Evolutionary conservation across 108 stramenopile genomes (phyloP).

Genomic region (Pseudonitzschia multistriata): DNA sequence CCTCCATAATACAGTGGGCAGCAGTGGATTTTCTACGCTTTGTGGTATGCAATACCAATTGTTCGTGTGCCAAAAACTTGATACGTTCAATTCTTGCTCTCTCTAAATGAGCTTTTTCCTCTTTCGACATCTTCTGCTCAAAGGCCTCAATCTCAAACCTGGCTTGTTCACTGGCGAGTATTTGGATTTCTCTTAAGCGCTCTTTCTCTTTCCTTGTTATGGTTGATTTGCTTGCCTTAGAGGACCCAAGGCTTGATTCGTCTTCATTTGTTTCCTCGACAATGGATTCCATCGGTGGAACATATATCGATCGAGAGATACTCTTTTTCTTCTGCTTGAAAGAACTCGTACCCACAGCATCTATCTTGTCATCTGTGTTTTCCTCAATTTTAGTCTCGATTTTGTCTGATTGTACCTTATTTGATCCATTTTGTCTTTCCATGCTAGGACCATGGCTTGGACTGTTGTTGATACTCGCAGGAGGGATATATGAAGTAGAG

Average conservation of each 20-base stretch:
- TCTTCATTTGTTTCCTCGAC: background rate
- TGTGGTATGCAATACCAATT: too few relatives aligned
- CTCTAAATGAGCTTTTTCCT: background rate
- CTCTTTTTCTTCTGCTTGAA: background rate
- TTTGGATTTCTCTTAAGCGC: background rate
- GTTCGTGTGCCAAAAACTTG: too few relatives aligned
- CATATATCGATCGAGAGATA: background rate
- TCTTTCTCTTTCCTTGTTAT: background rate
- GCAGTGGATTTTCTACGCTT: too few relatives aligned
- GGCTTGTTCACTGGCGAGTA: background rate
- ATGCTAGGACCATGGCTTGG: background rate
- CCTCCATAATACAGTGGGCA: too few relatives aligned
- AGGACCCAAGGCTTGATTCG: background rate
- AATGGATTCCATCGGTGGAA: background rate
- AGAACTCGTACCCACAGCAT: too few relatives aligned
- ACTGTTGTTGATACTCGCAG: background rate
- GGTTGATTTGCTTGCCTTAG: background rate
- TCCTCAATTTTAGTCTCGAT: background rate
- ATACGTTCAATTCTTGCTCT: too few relatives aligned
- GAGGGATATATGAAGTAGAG: background rate
- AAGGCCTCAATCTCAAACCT: background rate
- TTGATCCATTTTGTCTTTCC: conserved; percentile 1
- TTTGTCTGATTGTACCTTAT: background rate
- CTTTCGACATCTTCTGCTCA: background rate
- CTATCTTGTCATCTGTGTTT: background rate